These are phyloP conservation scores for Endogone sp. DNA, from an alignment of 192 early-diverging fungal genomes.

Conservation along the genomic window DNA sequence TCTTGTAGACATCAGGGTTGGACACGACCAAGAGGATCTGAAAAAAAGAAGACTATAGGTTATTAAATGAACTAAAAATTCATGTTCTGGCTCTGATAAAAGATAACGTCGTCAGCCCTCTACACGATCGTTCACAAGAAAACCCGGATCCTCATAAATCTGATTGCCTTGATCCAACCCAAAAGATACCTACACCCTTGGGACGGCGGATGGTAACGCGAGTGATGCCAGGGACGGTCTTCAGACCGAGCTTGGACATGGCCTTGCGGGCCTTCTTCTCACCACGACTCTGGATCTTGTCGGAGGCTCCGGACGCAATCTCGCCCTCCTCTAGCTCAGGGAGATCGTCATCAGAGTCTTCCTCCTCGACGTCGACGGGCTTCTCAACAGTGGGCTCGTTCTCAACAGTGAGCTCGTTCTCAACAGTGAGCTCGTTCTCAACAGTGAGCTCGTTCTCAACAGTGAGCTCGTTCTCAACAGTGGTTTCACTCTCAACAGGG, in stretches of 20 bases:
- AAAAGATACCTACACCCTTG: constrained; percentile 53
- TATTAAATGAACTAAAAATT: neutral
- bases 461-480: constrained; percentile 5
- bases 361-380: constrained; percentile 24
- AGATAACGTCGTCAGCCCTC: no score
- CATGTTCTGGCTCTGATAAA: no score
- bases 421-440: constrained; percentile 25
- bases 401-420: constrained; percentile 33
- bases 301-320: constrained; percentile 12
- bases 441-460: constrained; percentile 18
- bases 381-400: constrained; percentile 15
- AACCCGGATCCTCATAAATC: neutral
- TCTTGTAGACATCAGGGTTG: constrained; percentile 93
- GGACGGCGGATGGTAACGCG: constrained; percentile 88
- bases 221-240: constrained; percentile 79
- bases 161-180: neutral
- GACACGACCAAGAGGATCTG: constrained; percentile 81
- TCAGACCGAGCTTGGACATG: constrained; percentile 85
- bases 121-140: neutral
- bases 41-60: constrained; percentile 1
- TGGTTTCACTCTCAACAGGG: no score
- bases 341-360: constrained; percentile 32
- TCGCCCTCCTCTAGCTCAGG: constrained; percentile 33
- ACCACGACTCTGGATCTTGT: constrained; percentile 63
- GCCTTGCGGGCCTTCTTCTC: constrained; percentile 99